Percentiles rank a stretch among this genome's conserved stretches.
Evolutionary conservation across 495 filamentous ascomycete genomes (phyloP).

Genomic region (Bombardia bombarda): DNA sequence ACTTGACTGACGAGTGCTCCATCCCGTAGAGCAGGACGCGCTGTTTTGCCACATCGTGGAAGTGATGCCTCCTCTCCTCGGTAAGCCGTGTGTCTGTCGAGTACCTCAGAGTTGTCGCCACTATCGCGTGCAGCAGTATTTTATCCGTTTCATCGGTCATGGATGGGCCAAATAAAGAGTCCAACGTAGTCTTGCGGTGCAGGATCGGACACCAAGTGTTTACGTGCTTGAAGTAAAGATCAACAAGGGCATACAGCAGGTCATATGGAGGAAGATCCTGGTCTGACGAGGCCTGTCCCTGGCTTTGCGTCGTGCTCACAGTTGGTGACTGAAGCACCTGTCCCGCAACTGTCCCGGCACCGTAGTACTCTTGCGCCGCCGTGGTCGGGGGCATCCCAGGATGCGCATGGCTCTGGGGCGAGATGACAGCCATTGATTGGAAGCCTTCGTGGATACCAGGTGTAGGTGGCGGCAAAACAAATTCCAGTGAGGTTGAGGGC

Average conservation of each 20-base stretch:
- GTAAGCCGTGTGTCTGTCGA: slow-evolving; percentile 67
- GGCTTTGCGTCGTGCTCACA: slow-evolving; percentile 26
- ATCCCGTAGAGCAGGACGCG: slow-evolving; percentile 77
- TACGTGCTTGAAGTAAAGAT: slow-evolving; percentile 85
- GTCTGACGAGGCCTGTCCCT: slow-evolving; percentile 44
- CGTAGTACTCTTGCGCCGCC: slow-evolving; percentile 40
- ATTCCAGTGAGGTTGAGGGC: slow-evolving; percentile 38
- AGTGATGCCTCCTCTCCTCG: slow-evolving; percentile 59
- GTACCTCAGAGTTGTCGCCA: slow-evolving; percentile 77
- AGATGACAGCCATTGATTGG: slow-evolving; percentile 24
- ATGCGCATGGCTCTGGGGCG: slow-evolving; percentile 27
- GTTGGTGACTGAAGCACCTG: slow-evolving; percentile 38
- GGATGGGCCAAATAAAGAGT: slow-evolving; percentile 71
- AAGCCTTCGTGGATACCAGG: slow-evolving; percentile 27
- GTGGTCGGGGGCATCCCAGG: slow-evolving; percentile 18
- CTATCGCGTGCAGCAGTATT: slow-evolving; percentile 77
- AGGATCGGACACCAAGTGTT: slow-evolving; percentile 89
- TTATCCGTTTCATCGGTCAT: slow-evolving; percentile 71
- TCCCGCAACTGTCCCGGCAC: slow-evolving; percentile 12
- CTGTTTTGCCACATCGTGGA: slow-evolving; percentile 73
- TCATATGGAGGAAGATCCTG: slow-evolving; percentile 80
- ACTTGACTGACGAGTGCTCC: slow-evolving; percentile 81
- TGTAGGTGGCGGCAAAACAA: slow-evolving; percentile 23
- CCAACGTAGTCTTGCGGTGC: slow-evolving; percentile 68
- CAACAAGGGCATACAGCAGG: slow-evolving; percentile 68